Base-by-base conservation (phyloP, 345 rosid genomes). In the Passiflora organensis region DNA sequence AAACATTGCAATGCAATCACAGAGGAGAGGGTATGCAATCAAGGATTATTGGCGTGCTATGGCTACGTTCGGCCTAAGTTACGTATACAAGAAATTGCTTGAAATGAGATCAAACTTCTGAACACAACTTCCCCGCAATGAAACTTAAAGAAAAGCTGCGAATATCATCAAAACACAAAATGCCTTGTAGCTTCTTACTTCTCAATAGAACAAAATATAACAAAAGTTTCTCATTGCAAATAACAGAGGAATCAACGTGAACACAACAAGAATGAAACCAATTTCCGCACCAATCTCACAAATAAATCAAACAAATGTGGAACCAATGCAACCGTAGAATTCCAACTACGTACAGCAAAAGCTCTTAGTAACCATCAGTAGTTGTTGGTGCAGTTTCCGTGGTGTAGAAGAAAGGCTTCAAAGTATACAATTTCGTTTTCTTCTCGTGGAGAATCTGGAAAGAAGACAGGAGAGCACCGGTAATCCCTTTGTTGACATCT, bases 351-450 rank as follows among this genome's bases (percentile, higher is more conserved):
- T 4, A 15, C 13, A 15, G n/a, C 13, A 13, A 6, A 11, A 41
- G n/a, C 13, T 41, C 6, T 11, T 11, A 19, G 13, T 47, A 47
- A 13, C 51, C 51, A 1, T 25, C 32, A 22, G 51, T 22, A 2
- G 51, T 24, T 6, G 24, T 19, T 21, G 32, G 28, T 20, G 51
- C 23, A 19, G 51, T 10, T 13, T 47, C n/a, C 13, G 51, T 11
- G 51, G 51, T 47, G 51, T 47, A 47, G 51, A 47, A 47, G 51
- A 47, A 47, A 10, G 51, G 22, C 24, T 25, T 21, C 23, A 47
- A 11, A 10, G 51, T 16, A 25, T 47, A 47, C 28, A 47, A 22
- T 19, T 47, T 47, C 4, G 20, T 10, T 19, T 47, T 19, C 51
- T 47, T 47, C 25, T 47, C 51, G 19, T 47, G 23, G 25, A 47